Base-by-base conservation (phyloP, 805 yeast genomes). In the Saccharomycopsis babjevae region DNA sequence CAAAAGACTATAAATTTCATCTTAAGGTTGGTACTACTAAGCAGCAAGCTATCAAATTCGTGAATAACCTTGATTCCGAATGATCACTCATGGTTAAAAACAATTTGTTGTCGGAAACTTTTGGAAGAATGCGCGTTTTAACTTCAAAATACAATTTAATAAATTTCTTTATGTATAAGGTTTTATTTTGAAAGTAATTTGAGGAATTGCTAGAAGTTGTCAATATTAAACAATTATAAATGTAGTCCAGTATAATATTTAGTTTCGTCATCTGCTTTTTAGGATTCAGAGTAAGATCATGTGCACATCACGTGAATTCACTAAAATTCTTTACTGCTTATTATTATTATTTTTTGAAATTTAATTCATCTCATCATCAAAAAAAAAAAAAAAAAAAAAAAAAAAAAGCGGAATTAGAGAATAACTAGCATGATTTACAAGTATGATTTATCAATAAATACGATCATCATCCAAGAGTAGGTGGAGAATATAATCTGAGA, bases 1-100 rank as follows among this genome's bases (percentile, higher is more conserved):
- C 88, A 46, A 46, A 46, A 46, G 15, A 46, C 13, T 46, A 46
- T 25, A 46, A 46, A 25, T 46, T 46, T 11, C 30, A 25, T 46
- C 52, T 46, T 46, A 46, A 15, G 28, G 5, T 46, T 46, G 52
- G 52, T 10, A 46, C 16, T 7, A 46, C n/a, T 3, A 46, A 46
- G 15, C n/a, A 46, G 28, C 34, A 25, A 1, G 52, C 52, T 46
- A 15, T 22, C 8, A 25, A 46, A 2, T 25, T 46, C 22, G 30
- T 46, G 52, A 25, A 22, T 25, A 11, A 13, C 13, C 13, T 6
- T 22, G 15, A 7, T 13, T 22, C 32, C 32, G 16, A 46, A 46
- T 46, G 22, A 46, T 25, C 3, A n/a, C n/a, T n/a, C n/a, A n/a
- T n/a, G n/a, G n/a, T n/a, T n/a, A n/a, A n/a, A n/a, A n/a, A n/a